These are phyloP conservation scores for Lodderomyces parapsilosis DNA, from an alignment of 1,139 yeast species.

Conservation along the genomic window DNA sequence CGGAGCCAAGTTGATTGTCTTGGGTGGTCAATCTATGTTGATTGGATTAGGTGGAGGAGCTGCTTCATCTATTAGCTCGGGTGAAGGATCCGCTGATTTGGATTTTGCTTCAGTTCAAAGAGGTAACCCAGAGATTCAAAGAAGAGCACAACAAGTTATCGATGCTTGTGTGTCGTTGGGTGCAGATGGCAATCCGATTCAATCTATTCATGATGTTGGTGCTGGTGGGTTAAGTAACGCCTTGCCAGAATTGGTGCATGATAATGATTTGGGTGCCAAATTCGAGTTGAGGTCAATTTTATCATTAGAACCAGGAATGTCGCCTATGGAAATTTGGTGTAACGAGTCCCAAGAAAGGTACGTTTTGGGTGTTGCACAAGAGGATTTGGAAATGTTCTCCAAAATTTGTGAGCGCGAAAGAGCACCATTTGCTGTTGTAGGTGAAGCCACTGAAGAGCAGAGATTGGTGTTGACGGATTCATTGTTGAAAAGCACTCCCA, in stretches of 20 bases:
- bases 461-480: slow-evolving; percentile 80
- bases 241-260: slow-evolving; percentile 95
- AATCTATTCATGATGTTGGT: slow-evolving; percentile 97
- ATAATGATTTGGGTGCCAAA: slow-evolving; percentile 89
- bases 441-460: slow-evolving; percentile 86
- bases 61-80: slow-evolving; percentile 92
- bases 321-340: slow-evolving; percentile 99
- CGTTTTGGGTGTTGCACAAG: slow-evolving; percentile 87
- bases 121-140: slow-evolving; percentile 99
- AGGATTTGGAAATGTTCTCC: slow-evolving; percentile 69
- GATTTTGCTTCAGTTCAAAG: slow-evolving; percentile 99
- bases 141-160: slow-evolving; percentile 98
- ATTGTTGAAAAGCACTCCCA: slow-evolving; percentile 75
- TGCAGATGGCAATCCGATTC: slow-evolving; percentile 71
- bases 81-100: slow-evolving; percentile 93
- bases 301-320: slow-evolving; percentile 95
- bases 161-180: slow-evolving; percentile 91
- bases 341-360: slow-evolving; percentile 99
- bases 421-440: slow-evolving; percentile 95
- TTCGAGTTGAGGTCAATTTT: slow-evolving; percentile 91
- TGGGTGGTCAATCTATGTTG: slow-evolving; percentile 98
- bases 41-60: slow-evolving; percentile 99
- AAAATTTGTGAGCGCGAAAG: slow-evolving; percentile 91
- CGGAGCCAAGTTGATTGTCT: slow-evolving; percentile 86
- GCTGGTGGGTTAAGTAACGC: slow-evolving; percentile 99